Conservation (phyloP, 345 rosid species). For the Excoecaria agallocha region DNA sequence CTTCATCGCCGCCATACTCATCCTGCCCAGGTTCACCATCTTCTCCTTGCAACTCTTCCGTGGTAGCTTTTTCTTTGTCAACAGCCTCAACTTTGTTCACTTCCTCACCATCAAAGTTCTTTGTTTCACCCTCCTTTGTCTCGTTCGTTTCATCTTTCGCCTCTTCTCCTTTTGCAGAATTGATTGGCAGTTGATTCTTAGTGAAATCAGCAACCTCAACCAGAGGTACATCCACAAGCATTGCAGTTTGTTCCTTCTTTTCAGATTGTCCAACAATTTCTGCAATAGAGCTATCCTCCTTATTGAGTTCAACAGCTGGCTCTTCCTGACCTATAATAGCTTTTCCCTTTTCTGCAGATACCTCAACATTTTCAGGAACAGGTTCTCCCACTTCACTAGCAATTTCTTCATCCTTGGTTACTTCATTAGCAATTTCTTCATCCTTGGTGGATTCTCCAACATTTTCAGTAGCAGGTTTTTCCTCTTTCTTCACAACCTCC, state of each 20-base stretch:
- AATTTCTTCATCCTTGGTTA: neutral
- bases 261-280: conserved; percentile 14
- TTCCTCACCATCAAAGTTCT: conserved; percentile 14
- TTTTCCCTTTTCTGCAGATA: conserved; percentile 15
- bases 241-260: conserved; percentile 5
- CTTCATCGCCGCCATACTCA: conserved; percentile 40
- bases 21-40: conserved; percentile 24
- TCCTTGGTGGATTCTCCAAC: conserved; percentile 4
- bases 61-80: conserved; percentile 14
- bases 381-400: conserved; percentile 18
- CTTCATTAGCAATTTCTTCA: conserved; percentile 12
- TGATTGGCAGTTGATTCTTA: conserved; percentile 10
- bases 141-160: conserved; percentile 12
- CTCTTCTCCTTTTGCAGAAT: conserved; percentile 6
- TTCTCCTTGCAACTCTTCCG: conserved; percentile 26
- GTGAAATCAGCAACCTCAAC: conserved; percentile 10
- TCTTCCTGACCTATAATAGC: conserved; percentile 14
- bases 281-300: conserved; percentile 1
- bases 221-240: conserved; percentile 12
- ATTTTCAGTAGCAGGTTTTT: conserved; percentile 8
- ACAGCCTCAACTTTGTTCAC: conserved; percentile 16
- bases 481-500: conserved; percentile 2
- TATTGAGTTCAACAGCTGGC: conserved; percentile 10
- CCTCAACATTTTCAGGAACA: conserved; percentile 19
- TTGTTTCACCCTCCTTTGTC: conserved; percentile 13